Conservation (phyloP, 345 rosid species). For the Heritiera littoralis region DNA sequence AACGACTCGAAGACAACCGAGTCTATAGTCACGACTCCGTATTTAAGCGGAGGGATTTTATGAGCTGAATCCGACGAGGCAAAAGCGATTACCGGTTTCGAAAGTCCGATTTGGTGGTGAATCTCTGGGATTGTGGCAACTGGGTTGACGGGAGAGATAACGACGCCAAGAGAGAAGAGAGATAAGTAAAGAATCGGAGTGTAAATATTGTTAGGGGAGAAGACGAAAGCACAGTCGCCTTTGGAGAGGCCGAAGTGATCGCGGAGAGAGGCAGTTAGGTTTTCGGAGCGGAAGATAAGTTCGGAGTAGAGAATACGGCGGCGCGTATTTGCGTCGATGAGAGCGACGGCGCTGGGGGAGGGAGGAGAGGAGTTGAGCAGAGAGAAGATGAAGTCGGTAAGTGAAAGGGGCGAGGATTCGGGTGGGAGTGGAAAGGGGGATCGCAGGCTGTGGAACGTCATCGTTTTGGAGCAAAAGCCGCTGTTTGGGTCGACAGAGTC, state of each 20-base stretch:
- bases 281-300: constrained; percentile 32
- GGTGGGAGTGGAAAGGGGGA: constrained; percentile 41
- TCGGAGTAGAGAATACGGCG: constrained; percentile 43
- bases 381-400: constrained; percentile 43
- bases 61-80: constrained; percentile 36
- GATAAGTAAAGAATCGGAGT: constrained; percentile 56
- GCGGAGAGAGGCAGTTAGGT: constrained; percentile 39
- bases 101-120: constrained; percentile 39
- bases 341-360: constrained; percentile 33
- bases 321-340: constrained; percentile 43
- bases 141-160: constrained; percentile 54
- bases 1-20: constrained; percentile 51
- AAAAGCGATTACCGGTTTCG: constrained; percentile 56
- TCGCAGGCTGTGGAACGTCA: constrained; percentile 45
- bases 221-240: constrained; percentile 48
- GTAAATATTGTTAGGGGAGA: constrained; percentile 47
- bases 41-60: constrained; percentile 38
- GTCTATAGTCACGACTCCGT: constrained; percentile 38
- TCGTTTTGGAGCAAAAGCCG: constrained; percentile 47
- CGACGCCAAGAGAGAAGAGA: constrained; percentile 57
- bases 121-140: constrained; percentile 42
- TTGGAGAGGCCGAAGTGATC: constrained; percentile 35
- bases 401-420: constrained; percentile 29
- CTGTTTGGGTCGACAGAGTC: constrained; percentile 6
- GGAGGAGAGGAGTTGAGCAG: constrained; percentile 43